These are phyloP conservation scores for Oryza rufipogon DNA, from an alignment of 176 grass and related monocot species.

Conservation along the genomic window DNA sequence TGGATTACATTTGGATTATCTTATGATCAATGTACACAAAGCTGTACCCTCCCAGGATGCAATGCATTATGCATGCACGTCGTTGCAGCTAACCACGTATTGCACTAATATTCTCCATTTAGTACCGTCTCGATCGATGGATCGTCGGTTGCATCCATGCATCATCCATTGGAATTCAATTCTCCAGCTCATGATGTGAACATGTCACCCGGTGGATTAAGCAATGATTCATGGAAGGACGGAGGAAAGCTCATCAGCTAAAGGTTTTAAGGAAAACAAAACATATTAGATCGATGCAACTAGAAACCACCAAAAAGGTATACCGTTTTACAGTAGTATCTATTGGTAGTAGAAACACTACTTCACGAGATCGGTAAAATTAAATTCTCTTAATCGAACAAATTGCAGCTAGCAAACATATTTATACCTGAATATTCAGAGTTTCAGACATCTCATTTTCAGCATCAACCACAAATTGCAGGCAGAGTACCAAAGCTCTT, in stretches of 20 bases:
- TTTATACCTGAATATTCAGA: not conserved
- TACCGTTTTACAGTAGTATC: too few species aligned
- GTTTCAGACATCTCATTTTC: not conserved
- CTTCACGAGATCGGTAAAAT: too few species aligned
- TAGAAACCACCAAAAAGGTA: too few species aligned
- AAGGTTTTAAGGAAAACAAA: not conserved
- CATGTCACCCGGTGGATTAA: conserved; percentile 10
- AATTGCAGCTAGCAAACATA: not conserved
- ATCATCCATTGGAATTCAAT: not conserved
- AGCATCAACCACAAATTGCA: not conserved
- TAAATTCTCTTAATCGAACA: not conserved
- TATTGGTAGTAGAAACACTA: too few species aligned
- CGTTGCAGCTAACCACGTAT: not conserved
- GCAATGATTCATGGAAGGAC: not conserved
- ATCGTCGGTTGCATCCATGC: not conserved
- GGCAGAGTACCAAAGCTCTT: not conserved
- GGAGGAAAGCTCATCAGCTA: not conserved
- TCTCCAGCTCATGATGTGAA: not conserved
- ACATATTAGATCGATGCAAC: not conserved
- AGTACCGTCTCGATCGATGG: not conserved
- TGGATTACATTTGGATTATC: not conserved
- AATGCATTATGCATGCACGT: not conserved
- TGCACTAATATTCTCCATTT: not conserved
- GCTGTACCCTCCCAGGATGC: not conserved
- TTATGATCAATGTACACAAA: too few species aligned